These are phyloP conservation scores for Heliosperma pusillum DNA, from an alignment of 148 eudicot species.

Conservation along the genomic window DNA sequence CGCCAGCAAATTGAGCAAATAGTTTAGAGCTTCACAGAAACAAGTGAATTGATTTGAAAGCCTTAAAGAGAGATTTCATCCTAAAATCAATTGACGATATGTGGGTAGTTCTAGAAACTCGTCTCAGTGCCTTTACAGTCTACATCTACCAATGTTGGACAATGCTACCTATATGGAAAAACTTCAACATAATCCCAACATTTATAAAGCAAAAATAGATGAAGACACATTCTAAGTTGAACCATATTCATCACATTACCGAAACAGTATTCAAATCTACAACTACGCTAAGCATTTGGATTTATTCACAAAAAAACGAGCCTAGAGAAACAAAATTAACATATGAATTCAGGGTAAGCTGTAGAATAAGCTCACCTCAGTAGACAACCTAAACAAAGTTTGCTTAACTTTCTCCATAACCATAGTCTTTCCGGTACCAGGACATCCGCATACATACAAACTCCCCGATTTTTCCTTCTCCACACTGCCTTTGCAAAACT, in stretches of 20 bases:
- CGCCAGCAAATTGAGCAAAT: not conserved
- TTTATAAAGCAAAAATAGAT: no score
- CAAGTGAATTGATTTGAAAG: no score
- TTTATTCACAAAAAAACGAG: no score
- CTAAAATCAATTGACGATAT: not conserved
- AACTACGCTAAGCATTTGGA: no score
- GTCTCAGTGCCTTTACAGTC: not conserved
- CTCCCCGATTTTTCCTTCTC: slow-evolving; percentile 60
- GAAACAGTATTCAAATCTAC: not conserved
- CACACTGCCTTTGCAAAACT: slow-evolving; percentile 60
- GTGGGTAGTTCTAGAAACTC: not conserved
- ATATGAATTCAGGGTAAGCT: not conserved
- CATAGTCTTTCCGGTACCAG: slow-evolving; percentile 84
- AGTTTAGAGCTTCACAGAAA: not conserved
- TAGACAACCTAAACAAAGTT: slow-evolving; percentile 51
- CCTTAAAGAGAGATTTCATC: no score
- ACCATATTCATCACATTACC: not conserved
- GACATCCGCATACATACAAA: slow-evolving; percentile 75
- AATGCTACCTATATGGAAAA: no score
- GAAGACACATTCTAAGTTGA: not conserved
- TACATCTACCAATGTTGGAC: not conserved
- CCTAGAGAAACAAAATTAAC: not conserved
- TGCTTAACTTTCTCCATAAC: slow-evolving; percentile 70
- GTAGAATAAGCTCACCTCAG: slow-evolving; percentile 43
- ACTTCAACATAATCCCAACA: no score